These are phyloP conservation scores for Arabidopsis hybrid DNA, from an alignment of 441 rosid species.

Conservation along the genomic window DNA sequence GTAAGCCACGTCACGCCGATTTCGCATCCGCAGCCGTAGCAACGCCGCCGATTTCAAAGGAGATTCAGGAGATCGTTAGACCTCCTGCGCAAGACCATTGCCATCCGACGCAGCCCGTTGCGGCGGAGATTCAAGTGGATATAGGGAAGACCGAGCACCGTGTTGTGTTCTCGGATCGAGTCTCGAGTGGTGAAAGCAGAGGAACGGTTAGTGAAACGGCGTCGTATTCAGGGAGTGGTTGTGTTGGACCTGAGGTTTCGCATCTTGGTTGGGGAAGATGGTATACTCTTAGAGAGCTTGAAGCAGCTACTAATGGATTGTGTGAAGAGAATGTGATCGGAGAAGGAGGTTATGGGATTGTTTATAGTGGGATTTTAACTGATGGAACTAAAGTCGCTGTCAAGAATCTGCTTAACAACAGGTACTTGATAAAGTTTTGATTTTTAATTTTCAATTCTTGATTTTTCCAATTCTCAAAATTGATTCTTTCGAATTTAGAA, in stretches of 20 bases:
- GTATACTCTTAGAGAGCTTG: conserved; percentile 92
- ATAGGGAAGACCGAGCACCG: conserved; percentile 87
- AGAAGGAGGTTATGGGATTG: conserved; percentile 98
- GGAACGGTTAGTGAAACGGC: conserved; percentile 77
- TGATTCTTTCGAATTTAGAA: background rate
- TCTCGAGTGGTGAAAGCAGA: conserved; percentile 81
- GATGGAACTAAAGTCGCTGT: conserved; percentile 91
- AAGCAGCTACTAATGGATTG: conserved; percentile 83
- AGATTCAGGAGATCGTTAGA: conserved; percentile 77
- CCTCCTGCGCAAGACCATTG: conserved; percentile 52
- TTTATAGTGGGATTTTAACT: conserved; percentile 72
- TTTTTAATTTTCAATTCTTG: background rate
- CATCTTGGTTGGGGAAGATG: conserved; percentile 99
- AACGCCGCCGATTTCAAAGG: conserved; percentile 83
- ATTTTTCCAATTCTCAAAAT: background rate
- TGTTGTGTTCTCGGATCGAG: conserved; percentile 72
- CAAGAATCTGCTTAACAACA: conserved; percentile 89
- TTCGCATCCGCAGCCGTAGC: conserved; percentile 38
- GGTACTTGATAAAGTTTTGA: conserved; percentile 47
- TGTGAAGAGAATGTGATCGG: conserved; percentile 92
- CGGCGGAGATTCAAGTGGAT: conserved; percentile 77
- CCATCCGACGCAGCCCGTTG: conserved; percentile 44
- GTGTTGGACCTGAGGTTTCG: conserved; percentile 89
- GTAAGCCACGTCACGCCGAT: conserved; percentile 36
- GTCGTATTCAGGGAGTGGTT: conserved; percentile 70